Percentiles rank a stretch among this genome's conserved stretches.
Conservation (phyloP, 768 basidiomycete genomes). For the Porphyrellus cyaneotinctus region DNA sequence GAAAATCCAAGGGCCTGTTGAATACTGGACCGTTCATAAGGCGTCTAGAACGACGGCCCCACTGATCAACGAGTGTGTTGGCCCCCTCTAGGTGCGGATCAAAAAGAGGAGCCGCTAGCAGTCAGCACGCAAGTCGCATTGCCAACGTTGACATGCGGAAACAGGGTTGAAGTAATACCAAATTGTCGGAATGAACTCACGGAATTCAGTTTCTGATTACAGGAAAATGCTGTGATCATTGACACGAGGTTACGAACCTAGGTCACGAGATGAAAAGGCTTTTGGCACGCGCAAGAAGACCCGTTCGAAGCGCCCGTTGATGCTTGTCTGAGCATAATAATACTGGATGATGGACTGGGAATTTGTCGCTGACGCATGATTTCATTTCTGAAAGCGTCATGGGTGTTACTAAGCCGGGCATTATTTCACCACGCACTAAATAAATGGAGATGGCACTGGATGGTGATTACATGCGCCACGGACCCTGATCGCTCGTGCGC, state of each 20-base stretch:
- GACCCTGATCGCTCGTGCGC: conserved; percentile 20
- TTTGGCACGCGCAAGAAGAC: background rate
- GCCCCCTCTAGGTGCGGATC: background rate
- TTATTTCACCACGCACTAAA: conserved; percentile 1
- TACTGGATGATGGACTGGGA: background rate
- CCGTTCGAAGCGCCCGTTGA: background rate
- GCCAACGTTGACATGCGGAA: conserved; percentile 18
- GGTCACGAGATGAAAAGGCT: background rate
- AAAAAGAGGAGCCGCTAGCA: conserved; percentile 2
- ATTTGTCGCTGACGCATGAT: background rate
- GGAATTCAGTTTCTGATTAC: conserved; percentile 11
- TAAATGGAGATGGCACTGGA: background rate
- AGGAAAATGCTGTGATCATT: conserved; percentile 18
- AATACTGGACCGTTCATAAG: background rate
- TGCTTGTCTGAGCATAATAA: background rate
- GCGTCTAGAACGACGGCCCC: background rate
- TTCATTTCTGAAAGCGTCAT: conserved; percentile 11
- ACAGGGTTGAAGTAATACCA: conserved; percentile 19
- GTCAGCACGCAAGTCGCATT: conserved; percentile 18
- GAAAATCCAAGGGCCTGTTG: too few species aligned
- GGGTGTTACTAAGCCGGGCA: conserved; percentile 1
- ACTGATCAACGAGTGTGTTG: background rate
- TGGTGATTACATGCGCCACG: background rate
- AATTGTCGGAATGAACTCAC: conserved; percentile 14
- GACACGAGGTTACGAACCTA: conserved; percentile 20